These are phyloP conservation scores for Cnidoscolus chayamansa DNA, from an alignment of 441 rosid genomes.

Conservation along the genomic window DNA sequence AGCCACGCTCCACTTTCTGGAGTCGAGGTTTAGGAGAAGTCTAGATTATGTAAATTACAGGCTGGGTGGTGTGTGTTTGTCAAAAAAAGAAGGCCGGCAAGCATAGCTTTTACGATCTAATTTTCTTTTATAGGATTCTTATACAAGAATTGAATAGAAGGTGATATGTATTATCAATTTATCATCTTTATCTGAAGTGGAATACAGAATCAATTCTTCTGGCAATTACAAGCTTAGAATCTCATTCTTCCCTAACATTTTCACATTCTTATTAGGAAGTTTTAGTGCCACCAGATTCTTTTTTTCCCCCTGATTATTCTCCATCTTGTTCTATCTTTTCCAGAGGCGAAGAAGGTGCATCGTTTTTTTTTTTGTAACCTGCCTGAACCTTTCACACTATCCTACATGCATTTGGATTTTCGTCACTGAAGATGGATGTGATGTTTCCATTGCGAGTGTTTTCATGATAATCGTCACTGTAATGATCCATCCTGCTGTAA, in stretches of 20 bases:
- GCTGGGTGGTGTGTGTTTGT: conserved; percentile 8
- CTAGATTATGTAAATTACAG: background rate
- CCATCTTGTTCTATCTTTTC: conserved; percentile 9
- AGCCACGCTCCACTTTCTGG: background rate
- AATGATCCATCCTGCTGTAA: conserved; percentile 39
- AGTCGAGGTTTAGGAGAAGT: background rate
- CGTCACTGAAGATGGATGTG: conserved; percentile 65
- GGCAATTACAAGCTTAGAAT: conserved; percentile 44
- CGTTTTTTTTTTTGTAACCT: conserved; percentile 1
- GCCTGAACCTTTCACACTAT: conserved; percentile 31
- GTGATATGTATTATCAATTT: conserved; percentile 14
- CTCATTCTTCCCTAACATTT: conserved; percentile 34
- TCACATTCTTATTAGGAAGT: conserved; percentile 33
- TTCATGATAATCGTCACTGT: conserved; percentile 36
- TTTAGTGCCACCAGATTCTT: conserved; percentile 22
- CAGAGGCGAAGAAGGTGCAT: conserved; percentile 20
- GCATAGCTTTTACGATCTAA: conserved; percentile 19
- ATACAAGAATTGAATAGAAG: conserved; percentile 21
- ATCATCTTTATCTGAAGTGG: conserved; percentile 19
- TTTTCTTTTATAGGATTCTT: conserved; percentile 21
- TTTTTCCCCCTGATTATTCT: conserved; percentile 14
- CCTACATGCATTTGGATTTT: conserved; percentile 69
- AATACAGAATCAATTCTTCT: conserved; percentile 44
- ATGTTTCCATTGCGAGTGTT: conserved; percentile 45
- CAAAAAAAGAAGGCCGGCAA: conserved; percentile 26